Conservation (phyloP, 164 flowering plant genomes). For the Vitis cinerea region DNA sequence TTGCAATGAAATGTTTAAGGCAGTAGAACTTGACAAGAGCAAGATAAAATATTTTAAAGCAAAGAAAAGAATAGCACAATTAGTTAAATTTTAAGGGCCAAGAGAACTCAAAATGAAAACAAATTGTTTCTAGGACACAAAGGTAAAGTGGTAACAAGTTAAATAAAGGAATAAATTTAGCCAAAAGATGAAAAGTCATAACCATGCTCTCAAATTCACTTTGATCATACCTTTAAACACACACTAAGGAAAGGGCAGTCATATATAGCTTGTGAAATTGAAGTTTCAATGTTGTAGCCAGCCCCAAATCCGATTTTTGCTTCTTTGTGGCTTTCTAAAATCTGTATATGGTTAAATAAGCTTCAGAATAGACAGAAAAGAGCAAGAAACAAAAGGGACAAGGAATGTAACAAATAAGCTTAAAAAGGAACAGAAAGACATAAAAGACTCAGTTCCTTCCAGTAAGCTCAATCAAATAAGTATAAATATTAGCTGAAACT, state of each 20-base stretch:
- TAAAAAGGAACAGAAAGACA: background rate
- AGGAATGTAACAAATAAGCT: background rate
- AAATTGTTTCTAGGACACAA: too few relatives aligned
- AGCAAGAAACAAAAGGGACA: background rate
- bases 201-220: background rate
- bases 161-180: too few relatives aligned
- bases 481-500: background rate
- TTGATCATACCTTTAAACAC: constrained; percentile 54
- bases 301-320: constrained; percentile 90
- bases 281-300: constrained; percentile 54
- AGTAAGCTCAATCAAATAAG: background rate
- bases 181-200: background rate
- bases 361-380: constrained; percentile 5
- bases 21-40: too few relatives aligned
- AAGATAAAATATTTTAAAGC: too few relatives aligned
- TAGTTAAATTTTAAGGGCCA: too few relatives aligned
- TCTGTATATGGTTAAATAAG: constrained; percentile 43
- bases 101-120: too few relatives aligned
- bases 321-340: constrained; percentile 49
- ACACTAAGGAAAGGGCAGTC: constrained; percentile 81
- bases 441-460: background rate
- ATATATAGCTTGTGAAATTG: constrained; percentile 65
- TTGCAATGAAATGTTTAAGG: too few relatives aligned
- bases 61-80: too few relatives aligned
- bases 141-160: too few relatives aligned